Evolutionary conservation across 106 monocot species (phyloP).

Genomic region (Allium cepa): DNA sequence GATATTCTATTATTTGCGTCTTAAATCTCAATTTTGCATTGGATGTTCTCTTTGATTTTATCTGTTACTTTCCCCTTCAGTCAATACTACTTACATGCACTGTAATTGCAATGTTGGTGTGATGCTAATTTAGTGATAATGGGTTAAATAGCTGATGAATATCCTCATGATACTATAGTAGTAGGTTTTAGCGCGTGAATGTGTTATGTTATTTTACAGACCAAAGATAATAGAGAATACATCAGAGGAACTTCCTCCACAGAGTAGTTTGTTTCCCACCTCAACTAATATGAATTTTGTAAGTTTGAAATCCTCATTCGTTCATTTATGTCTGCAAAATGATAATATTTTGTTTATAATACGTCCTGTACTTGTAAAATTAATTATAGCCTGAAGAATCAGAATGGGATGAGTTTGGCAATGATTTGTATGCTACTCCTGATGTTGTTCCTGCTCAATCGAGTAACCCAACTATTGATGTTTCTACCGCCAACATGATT

Average conservation of each 20-base stretch:
- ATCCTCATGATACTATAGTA: no score
- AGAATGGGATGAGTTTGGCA: conserved; percentile 99
- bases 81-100: no score
- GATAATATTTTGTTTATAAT: no score
- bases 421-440: conserved; percentile 81
- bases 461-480: conserved; percentile 32
- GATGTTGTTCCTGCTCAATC: conserved; percentile 47
- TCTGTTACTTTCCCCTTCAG: no score
- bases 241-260: conserved; percentile 40
- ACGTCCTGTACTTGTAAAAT: neutral
- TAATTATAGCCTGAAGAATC: conserved; percentile 71
- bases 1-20: no score
- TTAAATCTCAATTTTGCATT: no score
- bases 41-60: no score
- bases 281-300: conserved; percentile 64
- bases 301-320: conserved; percentile 15
- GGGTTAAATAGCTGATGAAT: no score
- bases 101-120: no score
- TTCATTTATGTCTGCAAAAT: no score
- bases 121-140: no score
- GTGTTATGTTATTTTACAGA: conserved; percentile 39
- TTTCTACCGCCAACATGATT: conserved; percentile 36
- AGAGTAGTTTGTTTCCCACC: conserved; percentile 35
- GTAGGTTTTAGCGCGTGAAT: no score
- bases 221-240: conserved; percentile 48